These are phyloP conservation scores for Ehretia macrophylla DNA, from an alignment of 257 asterid species.

Conservation along the genomic window DNA sequence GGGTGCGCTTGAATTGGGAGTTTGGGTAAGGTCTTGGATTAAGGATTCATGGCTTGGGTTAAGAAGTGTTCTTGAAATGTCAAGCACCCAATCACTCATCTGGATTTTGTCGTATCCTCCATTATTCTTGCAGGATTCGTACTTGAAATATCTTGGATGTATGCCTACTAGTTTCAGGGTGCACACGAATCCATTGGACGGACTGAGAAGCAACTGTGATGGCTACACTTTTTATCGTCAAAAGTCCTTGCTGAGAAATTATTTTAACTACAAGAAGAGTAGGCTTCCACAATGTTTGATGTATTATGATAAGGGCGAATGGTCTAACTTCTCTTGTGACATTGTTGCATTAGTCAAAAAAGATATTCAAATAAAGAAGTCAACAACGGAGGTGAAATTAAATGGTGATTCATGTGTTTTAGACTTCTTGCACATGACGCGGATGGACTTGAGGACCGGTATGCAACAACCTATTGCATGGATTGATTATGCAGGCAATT, in stretches of 20 bases:
- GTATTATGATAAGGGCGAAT: slow-evolving; percentile 58
- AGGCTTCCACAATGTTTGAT: slow-evolving; percentile 61
- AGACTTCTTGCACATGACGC: slow-evolving; percentile 72
- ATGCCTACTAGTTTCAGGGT: too few relatives aligned
- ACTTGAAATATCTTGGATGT: too few relatives aligned
- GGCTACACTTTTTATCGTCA: slow-evolving; percentile 26
- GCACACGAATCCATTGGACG: too few relatives aligned
- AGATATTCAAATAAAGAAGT: slow-evolving; percentile 48
- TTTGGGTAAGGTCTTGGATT: too few relatives aligned
- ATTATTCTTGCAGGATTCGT: too few relatives aligned
- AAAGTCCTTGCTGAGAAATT: slow-evolving; percentile 36
- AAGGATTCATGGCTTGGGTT: too few relatives aligned
- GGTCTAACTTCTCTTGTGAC: slow-evolving; percentile 71
- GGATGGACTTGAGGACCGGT: slow-evolving; percentile 63
- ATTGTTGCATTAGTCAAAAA: slow-evolving; percentile 47
- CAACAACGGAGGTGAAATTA: slow-evolving; percentile 52
- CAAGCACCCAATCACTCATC: too few relatives aligned
- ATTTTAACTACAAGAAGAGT: slow-evolving; percentile 56
- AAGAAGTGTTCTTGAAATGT: too few relatives aligned
- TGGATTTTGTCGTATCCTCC: too few relatives aligned
- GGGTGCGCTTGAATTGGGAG: too few relatives aligned
- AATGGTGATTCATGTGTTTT: slow-evolving; percentile 40
- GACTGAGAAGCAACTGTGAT: slow-evolving; percentile 17
- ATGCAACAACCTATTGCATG: slow-evolving; percentile 66
- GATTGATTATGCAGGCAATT: slow-evolving; percentile 75